Evolutionary conservation across 225 moss, liverwort and hornwort species (phyloP), one percentile per base, ranked within the genome.

Genomic region (Neckera pumila): DNA sequence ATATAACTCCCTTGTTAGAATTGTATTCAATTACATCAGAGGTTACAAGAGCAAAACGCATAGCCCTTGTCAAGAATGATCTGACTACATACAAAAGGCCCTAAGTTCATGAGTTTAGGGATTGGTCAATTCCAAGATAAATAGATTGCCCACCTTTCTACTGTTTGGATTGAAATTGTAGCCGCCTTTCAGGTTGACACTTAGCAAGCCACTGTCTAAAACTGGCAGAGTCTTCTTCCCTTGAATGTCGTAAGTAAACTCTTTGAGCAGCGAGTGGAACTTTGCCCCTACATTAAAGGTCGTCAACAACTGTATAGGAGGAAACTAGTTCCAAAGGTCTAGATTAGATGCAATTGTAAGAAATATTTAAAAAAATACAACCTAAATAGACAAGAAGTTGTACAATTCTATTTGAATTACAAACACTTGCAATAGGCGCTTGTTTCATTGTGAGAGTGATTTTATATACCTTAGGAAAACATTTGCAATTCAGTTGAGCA

Each of bases 201-300:
- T 98, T 61, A 97, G 87, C 87, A 98, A 92, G 69, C 98, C 98
- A 90, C 94, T 93, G 82, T 97, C 95, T 31, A 97, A 93, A 30
- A 98, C 87, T 87, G 96, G 91, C 53, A 97, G 45, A 40, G 91
- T 93, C 89, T 94, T 45, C 45, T 45, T 98, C 79, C 96, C 98
- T 94, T 92, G 97, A 22, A 97, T 20, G 83, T 97, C 98, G 71
- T 97, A 98, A 26, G 96, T 96, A 58, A 98, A 92, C 90, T 97
- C 96, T 79, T 90, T 92, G 75, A 94, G 85, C 90, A 96, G 93
- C 51, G 98, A 97, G 86, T 98, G 95, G 84, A 98, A 97, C 94
- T 91, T 97, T 9, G 97, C 95, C 33, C 97, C 98, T 80, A 98
- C 88, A 90, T 96, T 95, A 88, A 98, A 87, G 93, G 93, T 93